Conservation (phyloP, 495 filamentous ascomycete genomes). For the Echria macrotheca region DNA sequence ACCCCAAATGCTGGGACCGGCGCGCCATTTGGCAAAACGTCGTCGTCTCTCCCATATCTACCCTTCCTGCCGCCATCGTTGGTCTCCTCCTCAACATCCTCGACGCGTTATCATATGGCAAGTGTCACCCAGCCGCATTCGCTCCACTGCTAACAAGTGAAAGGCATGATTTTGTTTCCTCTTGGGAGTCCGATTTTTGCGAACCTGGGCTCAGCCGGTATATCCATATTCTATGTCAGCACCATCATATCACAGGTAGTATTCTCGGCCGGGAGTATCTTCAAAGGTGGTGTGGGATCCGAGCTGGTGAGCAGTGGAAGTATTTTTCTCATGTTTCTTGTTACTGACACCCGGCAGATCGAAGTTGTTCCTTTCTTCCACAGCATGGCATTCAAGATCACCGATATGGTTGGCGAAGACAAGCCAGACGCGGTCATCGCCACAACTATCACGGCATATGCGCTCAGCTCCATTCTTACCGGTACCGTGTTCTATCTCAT, state of each 20-base stretch:
- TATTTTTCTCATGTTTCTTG: background rate
- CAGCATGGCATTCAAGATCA: conserved; percentile 89
- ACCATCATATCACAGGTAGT: conserved; percentile 90
- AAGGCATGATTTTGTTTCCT: conserved; percentile 91
- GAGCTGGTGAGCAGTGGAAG: conserved; percentile 61
- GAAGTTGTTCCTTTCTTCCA: conserved; percentile 98
- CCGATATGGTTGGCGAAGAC: conserved; percentile 68
- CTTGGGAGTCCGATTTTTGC: conserved; percentile 79
- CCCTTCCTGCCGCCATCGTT: conserved; percentile 78
- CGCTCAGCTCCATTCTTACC: conserved; percentile 85
- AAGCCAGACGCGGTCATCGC: conserved; percentile 81
- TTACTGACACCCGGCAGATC: conserved; percentile 48
- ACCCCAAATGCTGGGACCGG: conserved; percentile 69
- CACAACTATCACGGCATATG: conserved; percentile 86
- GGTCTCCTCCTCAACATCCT: conserved; percentile 87
- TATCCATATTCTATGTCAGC: conserved; percentile 98
- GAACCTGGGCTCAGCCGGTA: conserved; percentile 80
- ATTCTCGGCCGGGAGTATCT: conserved; percentile 86
- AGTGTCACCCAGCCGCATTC: conserved; percentile 8
- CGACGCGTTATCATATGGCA: conserved; percentile 90
- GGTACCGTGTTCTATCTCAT: conserved; percentile 87
- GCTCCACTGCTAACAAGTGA: conserved; percentile 9
- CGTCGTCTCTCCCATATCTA: conserved; percentile 59
- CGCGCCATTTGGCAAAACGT: conserved; percentile 57
- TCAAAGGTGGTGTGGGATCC: conserved; percentile 90